A percentile compares a stretch with the other conserved stretches of the same genome.
Conservation (phyloP, 2,329 filamentous ascomycete genomes). For the Diplodia seriata region DNA sequence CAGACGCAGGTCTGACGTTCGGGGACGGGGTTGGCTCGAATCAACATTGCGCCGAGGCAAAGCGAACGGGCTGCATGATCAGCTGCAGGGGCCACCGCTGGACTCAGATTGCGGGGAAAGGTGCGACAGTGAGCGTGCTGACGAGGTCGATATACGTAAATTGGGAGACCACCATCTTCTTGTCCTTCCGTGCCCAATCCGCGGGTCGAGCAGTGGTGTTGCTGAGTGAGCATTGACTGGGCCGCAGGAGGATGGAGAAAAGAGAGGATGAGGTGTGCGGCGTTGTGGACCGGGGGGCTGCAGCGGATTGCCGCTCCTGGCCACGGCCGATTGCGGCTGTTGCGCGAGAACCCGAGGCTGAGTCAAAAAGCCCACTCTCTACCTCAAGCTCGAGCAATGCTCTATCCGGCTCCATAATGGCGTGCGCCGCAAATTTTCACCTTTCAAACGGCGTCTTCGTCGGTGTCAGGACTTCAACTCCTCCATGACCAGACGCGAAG, state of each 20-base stretch:
- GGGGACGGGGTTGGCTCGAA: not conserved
- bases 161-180: not conserved
- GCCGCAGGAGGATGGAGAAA: not conserved
- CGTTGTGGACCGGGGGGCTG: not conserved
- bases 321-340: conserved; percentile 17
- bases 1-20: conserved; percentile 37
- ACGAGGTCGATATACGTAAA: conserved; percentile 6
- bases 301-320: conserved; percentile 19
- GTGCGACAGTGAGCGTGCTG: not conserved
- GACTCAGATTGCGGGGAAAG: conserved; percentile 48
- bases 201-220: not conserved
- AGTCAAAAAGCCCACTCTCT: not conserved
- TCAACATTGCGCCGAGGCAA: conserved; percentile 37
- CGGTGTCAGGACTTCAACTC: not conserved
- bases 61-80: conserved; percentile 48
- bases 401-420: conserved; percentile 24
- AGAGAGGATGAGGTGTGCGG: not conserved
- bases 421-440: conserved; percentile 11
- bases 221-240: not conserved
- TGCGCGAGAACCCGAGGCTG: conserved; percentile 20
- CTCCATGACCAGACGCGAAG: not conserved
- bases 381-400: not conserved
- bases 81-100: conserved; percentile 47
- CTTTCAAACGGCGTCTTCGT: not conserved
- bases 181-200: no score